Conservation (phyloP, 2,329 filamentous ascomycete genomes). For the Arthroderma uncinatum region DNA sequence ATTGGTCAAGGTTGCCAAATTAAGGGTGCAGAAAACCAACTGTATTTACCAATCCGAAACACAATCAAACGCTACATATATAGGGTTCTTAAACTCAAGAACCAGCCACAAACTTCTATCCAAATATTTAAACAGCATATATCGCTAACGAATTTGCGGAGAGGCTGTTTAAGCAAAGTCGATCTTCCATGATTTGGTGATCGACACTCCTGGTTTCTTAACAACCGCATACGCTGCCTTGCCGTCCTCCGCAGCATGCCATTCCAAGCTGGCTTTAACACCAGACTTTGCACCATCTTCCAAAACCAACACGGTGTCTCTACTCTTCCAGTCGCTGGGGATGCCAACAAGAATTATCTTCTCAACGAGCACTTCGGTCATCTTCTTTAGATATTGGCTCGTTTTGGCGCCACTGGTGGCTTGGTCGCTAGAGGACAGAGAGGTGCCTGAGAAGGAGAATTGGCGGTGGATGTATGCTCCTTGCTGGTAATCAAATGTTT, state of each 20-base stretch:
- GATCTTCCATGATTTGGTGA: constrained; percentile 55
- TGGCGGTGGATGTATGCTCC: constrained; percentile 80
- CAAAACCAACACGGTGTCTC: constrained; percentile 43
- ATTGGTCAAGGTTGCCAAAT: neutral
- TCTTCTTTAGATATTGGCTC: constrained; percentile 64
- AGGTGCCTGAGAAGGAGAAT: constrained; percentile 54
- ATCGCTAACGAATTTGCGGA: neutral
- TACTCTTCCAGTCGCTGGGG: constrained; percentile 57
- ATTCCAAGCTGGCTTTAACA: constrained; percentile 49
- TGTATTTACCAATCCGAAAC: neutral
- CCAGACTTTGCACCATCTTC: constrained; percentile 37
- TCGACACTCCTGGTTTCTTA: constrained; percentile 50
- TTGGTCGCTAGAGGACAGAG: constrained; percentile 59
- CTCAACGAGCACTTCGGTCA: constrained; percentile 68
- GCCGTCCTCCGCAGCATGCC: constrained; percentile 40
- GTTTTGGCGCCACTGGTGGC: constrained; percentile 51
- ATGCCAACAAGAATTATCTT: constrained; percentile 76
- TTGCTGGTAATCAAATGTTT: constrained; percentile 75
- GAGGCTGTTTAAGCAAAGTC: constrained; percentile 33
- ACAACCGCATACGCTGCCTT: constrained; percentile 54
- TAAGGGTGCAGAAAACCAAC: neutral
- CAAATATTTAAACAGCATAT: neutral
- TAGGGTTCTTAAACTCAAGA: neutral
- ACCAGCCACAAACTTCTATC: neutral
- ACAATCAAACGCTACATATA: neutral